Percentiles rank a stretch among this genome's conserved stretches.
These are phyloP conservation scores for Thermothelomyces thermophilus DNA, from an alignment of 2,329 filamentous ascomycete species.

Conservation along the genomic window DNA sequence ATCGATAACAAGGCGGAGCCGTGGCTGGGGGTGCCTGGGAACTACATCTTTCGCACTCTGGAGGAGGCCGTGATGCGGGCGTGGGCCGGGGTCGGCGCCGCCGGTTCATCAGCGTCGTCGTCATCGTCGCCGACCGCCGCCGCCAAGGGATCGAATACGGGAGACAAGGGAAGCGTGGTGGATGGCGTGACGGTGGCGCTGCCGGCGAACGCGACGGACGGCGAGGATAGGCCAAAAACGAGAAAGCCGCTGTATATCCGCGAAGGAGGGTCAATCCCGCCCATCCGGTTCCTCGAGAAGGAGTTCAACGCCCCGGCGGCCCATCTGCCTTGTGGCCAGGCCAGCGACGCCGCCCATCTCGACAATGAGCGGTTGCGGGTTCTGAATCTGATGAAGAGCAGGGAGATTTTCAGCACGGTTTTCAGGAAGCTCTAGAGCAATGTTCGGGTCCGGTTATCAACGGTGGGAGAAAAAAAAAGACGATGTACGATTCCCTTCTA, in stretches of 20 bases:
- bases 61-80: slow-evolving; percentile 78
- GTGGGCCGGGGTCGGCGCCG: slow-evolving; percentile 50
- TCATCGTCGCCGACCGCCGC: neutral
- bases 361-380: slow-evolving; percentile 91
- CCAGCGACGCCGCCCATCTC: slow-evolving; percentile 87
- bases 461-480: neutral
- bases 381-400: slow-evolving; percentile 80
- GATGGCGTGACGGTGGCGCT: slow-evolving; percentile 2
- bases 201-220: slow-evolving; percentile 23
- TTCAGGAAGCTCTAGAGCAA: slow-evolving; percentile 55
- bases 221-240: slow-evolving; percentile 30
- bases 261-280: slow-evolving; percentile 91
- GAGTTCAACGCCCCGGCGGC: slow-evolving; percentile 87
- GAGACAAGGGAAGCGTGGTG: neutral
- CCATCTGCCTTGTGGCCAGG: slow-evolving; percentile 89
- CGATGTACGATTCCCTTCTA: neutral
- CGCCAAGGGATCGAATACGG: too few species aligned
- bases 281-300: slow-evolving; percentile 89
- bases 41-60: slow-evolving; percentile 83
- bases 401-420: slow-evolving; percentile 83
- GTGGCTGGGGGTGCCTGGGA: slow-evolving; percentile 88
- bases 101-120: neutral
- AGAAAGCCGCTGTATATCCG: slow-evolving; percentile 81
- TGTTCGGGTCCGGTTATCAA: neutral
- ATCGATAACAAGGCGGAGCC: slow-evolving; percentile 94